These are phyloP conservation scores for Closterium sp. DNA, from an alignment of 139 green algal species.

Conservation along the genomic window DNA sequence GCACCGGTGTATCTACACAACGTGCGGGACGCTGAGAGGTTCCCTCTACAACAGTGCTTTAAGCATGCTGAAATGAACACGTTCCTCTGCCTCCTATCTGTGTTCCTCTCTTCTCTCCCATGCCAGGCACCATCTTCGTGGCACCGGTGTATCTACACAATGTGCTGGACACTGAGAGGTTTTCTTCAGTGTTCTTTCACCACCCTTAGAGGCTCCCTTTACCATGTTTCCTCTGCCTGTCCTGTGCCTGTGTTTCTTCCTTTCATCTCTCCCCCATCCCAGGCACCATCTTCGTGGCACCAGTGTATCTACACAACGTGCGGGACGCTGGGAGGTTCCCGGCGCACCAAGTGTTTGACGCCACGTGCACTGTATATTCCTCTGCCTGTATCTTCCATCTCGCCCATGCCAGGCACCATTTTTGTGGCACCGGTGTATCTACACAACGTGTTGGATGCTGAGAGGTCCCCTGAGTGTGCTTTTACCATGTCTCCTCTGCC, in stretches of 20 bases:
- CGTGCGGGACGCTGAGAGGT: slow-evolving; percentile 14
- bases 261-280: neutral
- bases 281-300: slow-evolving; percentile 35
- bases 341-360: neutral
- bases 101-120: neutral
- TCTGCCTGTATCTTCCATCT: neutral
- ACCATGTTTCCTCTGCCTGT: neutral
- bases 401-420: slow-evolving; percentile 3
- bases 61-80: too few species aligned
- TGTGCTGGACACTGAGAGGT: slow-evolving; percentile 15
- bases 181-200: neutral
- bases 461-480: slow-evolving; percentile 3
- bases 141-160: slow-evolving; percentile 41
- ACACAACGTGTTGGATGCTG: slow-evolving; percentile 29
- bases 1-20: slow-evolving; percentile 41
- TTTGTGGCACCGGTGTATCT: slow-evolving; percentile 44
- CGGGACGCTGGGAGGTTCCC: slow-evolving; percentile 3
- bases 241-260: neutral
- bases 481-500: neutral
- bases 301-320: slow-evolving; percentile 42
- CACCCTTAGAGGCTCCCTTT: neutral
- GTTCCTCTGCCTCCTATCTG: too few species aligned
- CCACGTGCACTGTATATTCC: neutral
- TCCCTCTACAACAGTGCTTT: too few species aligned
- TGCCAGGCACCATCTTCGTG: slow-evolving; percentile 32